Percentiles rank a stretch among this genome's conserved stretches.
Conservation (phyloP, 129 eudicot genomes). For the Flaveria sonorensis region DNA sequence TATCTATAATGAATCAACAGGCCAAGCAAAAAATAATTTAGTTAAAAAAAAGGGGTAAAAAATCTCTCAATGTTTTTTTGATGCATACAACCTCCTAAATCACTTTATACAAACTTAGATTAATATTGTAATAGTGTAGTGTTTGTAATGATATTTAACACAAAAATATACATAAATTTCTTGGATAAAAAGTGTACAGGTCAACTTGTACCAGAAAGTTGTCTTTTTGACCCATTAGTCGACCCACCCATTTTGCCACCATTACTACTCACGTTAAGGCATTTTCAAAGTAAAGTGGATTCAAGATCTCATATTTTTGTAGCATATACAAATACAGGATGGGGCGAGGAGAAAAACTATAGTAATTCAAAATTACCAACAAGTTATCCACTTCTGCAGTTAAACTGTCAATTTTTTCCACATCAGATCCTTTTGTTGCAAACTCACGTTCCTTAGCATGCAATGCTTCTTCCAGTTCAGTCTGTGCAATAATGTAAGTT, state of each 20-base stretch:
- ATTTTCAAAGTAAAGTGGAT: neutral
- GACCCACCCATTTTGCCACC: slow-evolving; percentile 1
- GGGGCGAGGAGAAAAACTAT: neutral
- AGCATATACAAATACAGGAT: neutral
- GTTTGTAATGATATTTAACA: neutral
- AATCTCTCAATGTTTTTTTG: neutral
- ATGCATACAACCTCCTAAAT: neutral
- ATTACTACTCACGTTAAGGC: neutral
- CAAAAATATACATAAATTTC: neutral
- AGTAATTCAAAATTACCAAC: slow-evolving; percentile 55
- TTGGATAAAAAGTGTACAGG: slow-evolving; percentile 6
- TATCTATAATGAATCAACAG: slow-evolving; percentile 2
- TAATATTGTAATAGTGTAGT: neutral
- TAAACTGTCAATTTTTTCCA: slow-evolving; percentile 59
- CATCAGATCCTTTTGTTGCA: slow-evolving; percentile 62
- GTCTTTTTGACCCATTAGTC: neutral
- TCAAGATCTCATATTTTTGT: slow-evolving; percentile 10
- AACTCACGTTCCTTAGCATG: slow-evolving; percentile 60
- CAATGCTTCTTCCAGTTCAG: slow-evolving; percentile 68
- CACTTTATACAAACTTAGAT: neutral
- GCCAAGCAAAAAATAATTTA: neutral
- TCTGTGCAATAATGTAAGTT: slow-evolving; percentile 43
- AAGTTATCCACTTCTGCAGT: slow-evolving; percentile 69
- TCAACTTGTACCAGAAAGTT: neutral
- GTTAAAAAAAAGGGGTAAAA: neutral